Base-by-base conservation (phyloP, 2,329 filamentous ascomycete species). In the Aspergillus alliaceus region DNA sequence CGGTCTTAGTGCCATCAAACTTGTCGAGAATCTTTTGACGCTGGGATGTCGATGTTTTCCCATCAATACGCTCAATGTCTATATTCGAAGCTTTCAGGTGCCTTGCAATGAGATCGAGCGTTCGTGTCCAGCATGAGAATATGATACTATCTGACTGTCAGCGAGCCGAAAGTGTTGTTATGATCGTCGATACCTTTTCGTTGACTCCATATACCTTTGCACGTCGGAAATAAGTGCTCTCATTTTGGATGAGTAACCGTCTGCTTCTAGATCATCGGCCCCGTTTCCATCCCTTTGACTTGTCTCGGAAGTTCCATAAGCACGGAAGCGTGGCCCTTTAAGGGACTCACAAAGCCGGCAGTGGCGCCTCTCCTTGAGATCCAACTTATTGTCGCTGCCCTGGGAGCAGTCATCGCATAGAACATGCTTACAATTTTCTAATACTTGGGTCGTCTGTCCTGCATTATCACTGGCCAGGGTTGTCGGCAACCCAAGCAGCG, bases 121-220 rank as follows among this genome's bases (percentile, higher is more conserved):
- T 80, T 0, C 72, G 65, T 1, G 75, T 80, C 79, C 77, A 81
- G 55, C 72, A 79, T 0, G 78, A 80, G 37, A 81, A 81, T 42
- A 81, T 72, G 31, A 80, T 79, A 42, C 77, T 81, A 50, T 44
- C 12, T 18, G 15, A 15, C 49, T 37, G 29, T 34, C 54, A 49
- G 25, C 27, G 44, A 14, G 34, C 22, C 3, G 35, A 20, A 39
- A 11, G n/a, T n/a, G n/a, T 20, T 39, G 18, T 20, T 12, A 18
- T 24, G 12, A 42, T 24, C 5, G 4, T 6, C 39, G 31, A 42
- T 57, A 70, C 72, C 67, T 75, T 49, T 70, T 72, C 14, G 63
- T 69, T 9, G 44, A 56, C 22, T 37, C 57, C 4, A 72, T 35
- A 34, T 74, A 56, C n/a, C 58, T 34, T 34, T 64, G 53, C 9